These are phyloP conservation scores for Cytospora mali DNA, from an alignment of 2,329 filamentous ascomycete genomes.

Conservation along the genomic window DNA sequence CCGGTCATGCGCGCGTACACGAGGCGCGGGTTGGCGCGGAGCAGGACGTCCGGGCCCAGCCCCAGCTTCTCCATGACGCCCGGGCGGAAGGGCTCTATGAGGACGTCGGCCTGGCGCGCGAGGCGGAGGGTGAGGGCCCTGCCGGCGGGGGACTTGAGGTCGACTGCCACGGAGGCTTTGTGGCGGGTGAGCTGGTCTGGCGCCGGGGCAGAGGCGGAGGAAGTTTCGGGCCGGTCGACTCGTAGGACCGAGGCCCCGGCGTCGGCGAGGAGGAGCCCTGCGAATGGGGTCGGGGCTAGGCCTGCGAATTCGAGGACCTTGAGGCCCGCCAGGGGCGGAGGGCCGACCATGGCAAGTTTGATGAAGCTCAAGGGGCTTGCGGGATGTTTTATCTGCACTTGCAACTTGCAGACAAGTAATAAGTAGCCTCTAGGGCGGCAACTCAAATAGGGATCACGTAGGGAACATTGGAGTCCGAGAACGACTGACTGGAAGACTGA, in stretches of 20 bases:
- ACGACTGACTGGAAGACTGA: no score
- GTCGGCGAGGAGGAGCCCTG: conserved; percentile 85
- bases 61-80: conserved; percentile 86
- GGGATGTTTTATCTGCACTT: neutral
- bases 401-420: neutral
- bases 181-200: conserved; percentile 75
- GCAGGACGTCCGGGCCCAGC: conserved; percentile 70
- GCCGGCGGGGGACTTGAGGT: conserved; percentile 72
- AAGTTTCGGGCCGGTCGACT: conserved; percentile 65
- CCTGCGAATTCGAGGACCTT: conserved; percentile 64
- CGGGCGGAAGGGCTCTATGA: conserved; percentile 93
- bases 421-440: neutral
- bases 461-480: neutral
- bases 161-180: conserved; percentile 78
- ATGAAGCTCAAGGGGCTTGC: neutral
- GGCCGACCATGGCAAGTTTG: conserved; percentile 38
- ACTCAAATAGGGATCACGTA: neutral
- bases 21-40: conserved; percentile 69
- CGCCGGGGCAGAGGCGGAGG: conserved; percentile 49
- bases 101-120: conserved; percentile 66
- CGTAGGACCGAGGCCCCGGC: conserved; percentile 87
- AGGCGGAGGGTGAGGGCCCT: conserved; percentile 68
- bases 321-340: conserved; percentile 52
- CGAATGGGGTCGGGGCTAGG: conserved; percentile 76
- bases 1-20: conserved; percentile 88